Base-by-base conservation (phyloP, 192 early-diverging fungal species). In the Backusella tuberculispora region DNA sequence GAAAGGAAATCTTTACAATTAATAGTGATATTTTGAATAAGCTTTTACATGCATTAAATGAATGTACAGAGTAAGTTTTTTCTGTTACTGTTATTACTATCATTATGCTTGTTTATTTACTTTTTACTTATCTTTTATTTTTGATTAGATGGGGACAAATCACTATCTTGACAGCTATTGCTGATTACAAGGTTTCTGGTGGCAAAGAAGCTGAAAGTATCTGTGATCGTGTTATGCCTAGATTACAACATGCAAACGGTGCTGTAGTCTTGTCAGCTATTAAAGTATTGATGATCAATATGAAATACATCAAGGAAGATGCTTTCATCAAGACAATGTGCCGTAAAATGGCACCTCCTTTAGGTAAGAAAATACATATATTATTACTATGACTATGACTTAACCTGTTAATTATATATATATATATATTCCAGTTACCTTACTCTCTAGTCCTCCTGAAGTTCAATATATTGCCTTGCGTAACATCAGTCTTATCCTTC, bases 391-490 rank as follows among this genome's bases (percentile, higher is more conserved):
- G 8, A 15, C 3, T 3, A 1, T n/a, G n/a, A 21, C 10, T 26
- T 14, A n/a, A n/a, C n/a, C n/a, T 14, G 5, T 15, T 19, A 46
- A 14, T 41, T 38, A 44, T 42, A 37, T 67, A 44, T 21, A 60
- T 79, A 5, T 74, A 26, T 15, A 53, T 14, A 78, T 37, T 34
- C 17, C 42, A 88, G 94, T 98, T 14, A 96, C 97, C 0, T 85
- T 99, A 38, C 80, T 99, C 46, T 88, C 94, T 40, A 90, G 91
- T 24, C 92, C 92, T 21, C 93, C 96, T 8, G 98, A 99, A 80
- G 94, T 99, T 38, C 96, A 98, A 85, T 99, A 97, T 77, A 95
- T 99, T 21, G 93, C 98, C 9, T 86, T 99, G 69, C 90, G 97
- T 80, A 99, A 98, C 78, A 98, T 99, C 78, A 96, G 94, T 81